Conservation (phyloP, 164 flowering plant species). For the Sextonia rubra region DNA sequence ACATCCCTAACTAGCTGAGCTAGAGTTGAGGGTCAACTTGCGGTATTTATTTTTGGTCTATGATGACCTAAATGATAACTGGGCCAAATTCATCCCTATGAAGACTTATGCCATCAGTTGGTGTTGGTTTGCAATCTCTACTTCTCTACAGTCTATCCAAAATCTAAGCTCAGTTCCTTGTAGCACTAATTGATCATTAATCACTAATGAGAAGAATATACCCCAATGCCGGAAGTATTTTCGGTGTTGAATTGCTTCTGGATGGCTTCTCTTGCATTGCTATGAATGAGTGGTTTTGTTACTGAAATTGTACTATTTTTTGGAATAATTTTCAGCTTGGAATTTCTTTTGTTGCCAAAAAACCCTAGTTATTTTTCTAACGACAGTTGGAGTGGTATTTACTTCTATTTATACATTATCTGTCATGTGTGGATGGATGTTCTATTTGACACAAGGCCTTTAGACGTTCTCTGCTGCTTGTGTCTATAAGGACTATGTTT, state of each 20-base stretch:
- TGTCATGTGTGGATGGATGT: neutral
- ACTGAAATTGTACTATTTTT: too few relatives aligned
- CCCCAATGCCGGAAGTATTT: neutral
- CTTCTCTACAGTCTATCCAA: neutral
- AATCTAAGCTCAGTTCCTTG: neutral
- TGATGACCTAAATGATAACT: too few relatives aligned
- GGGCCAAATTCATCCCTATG: too few relatives aligned
- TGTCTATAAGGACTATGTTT: too few relatives aligned
- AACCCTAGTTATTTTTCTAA: too few relatives aligned
- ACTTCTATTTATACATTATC: neutral
- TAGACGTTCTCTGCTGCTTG: too few relatives aligned
- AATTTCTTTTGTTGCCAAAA: neutral
- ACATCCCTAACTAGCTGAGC: too few relatives aligned
- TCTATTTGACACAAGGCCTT: too few relatives aligned
- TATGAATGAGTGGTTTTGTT: neutral
- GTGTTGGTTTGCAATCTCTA: neutral
- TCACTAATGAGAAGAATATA: neutral
- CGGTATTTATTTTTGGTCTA: too few relatives aligned
- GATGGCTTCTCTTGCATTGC: neutral
- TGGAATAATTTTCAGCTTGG: neutral
- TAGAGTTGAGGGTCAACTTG: too few relatives aligned
- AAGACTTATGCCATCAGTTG: too few relatives aligned
- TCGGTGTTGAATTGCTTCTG: neutral
- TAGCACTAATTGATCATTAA: neutral
- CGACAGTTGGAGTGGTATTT: neutral